Evolutionary conservation across 2,329 filamentous ascomycete genomes (phyloP), one percentile per base, ranked within the genome.

Genomic region (Colletotrichum cordylinicola): DNA sequence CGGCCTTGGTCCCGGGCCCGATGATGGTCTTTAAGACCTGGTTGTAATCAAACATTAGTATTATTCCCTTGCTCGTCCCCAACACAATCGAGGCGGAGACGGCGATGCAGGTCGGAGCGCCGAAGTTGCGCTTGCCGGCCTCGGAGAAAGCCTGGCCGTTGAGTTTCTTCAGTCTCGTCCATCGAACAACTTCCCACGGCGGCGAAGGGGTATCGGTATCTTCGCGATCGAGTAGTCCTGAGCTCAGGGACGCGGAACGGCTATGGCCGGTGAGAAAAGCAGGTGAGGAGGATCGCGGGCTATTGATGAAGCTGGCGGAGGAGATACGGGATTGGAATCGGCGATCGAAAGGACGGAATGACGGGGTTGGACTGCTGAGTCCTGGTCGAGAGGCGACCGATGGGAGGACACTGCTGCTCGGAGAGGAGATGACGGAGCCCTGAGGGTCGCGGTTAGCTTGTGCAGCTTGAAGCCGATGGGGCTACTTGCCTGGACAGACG

Each of bases 41-140:
- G 83, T 98, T 95, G 84, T 98, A 98, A 87, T 99, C 98, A 86
- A 99, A 99, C 75, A 98, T 93, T 82, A 99, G 88, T 73, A 98
- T 94, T 84, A 98, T 93, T 70, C 98, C 97, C 84, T 98, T 98
- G 5, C 95, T 95, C 1, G 98, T 99, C 31, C 97, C 97, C 69
- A 99, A 86, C 16, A 96, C 95, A 80, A 99, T 98, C 10, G 93
- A 93, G 4, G 96, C 94, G 78, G 96, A 96, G 64, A 98, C 94
- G 55, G 94, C 93, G 80, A 98, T 90, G 86, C 96, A 98, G 0
- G 96, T 98, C 29, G 96, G 96, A 55, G 93, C 90, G 33, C 97
- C 98, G 87, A 98, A 98, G 84, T 95, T 98, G 77, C 97, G 93
- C 86, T 93, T 97, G 43, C 96, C 97, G 58, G 93, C 91, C 84